Base-by-base conservation (phyloP, 495 filamentous ascomycete species). In the Podospora tetraspora region DNA sequence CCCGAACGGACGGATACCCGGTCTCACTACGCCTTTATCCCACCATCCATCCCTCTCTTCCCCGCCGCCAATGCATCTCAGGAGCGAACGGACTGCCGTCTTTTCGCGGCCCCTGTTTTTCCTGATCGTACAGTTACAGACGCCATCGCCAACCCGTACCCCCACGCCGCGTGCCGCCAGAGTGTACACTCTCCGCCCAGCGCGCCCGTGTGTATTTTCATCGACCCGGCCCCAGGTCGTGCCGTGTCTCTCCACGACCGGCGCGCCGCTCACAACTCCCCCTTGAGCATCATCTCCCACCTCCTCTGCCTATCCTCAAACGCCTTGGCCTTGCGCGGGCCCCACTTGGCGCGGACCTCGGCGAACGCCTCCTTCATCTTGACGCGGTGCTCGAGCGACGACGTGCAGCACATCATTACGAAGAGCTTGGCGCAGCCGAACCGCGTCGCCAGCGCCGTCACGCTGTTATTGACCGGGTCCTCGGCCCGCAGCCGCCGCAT, bases 371-470 rank as follows among this genome's bases (percentile, higher is more conserved):
- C 73, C 72, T 77, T 66, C 65, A 79, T 73, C 70, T 78, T 77
- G 21, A 75, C 68, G 59, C 68, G 69, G 75, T 82, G 79, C 72
- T 83, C 80, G 22, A 62, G 61, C 62, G 75, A 68, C 6, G 79
- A 70, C 58, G 77, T 76, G 74, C 75, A 77, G 75, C 80, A 85
- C 76, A 87, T 83, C 63, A 83, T 84, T 67, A 97, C 86, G 73
- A 97, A 96, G 59, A 90, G 79, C 22, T 86, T 83, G 68, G 86
- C 87, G 82, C 93, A 96, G n/a, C 86, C 84, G 78, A 90, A 97
- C 69, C 86, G 87, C 73, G 86, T 82, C 52, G 92, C 90, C 67
- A 97, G 79, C 74, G 80, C 84, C 65, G 77, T 79, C 65, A 90
- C 84, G 70, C 88, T 92, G 92, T 93, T 95, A 57, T 75, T 82